These are phyloP conservation scores for Penicillium glabrum DNA, from an alignment of 2,329 filamentous ascomycete genomes.

Conservation along the genomic window DNA sequence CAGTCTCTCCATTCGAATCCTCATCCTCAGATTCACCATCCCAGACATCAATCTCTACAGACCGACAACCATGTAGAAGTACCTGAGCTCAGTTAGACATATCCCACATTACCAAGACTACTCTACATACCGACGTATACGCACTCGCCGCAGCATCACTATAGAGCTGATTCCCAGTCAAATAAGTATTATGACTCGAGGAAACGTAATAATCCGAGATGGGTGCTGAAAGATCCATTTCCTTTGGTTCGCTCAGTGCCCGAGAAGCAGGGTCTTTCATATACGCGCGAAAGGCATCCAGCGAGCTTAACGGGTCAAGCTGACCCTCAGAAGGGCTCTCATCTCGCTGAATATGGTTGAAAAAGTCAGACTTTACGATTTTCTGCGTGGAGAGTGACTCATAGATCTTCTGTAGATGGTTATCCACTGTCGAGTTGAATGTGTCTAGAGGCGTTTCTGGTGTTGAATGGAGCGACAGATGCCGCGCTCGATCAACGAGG, in stretches of 20 bases:
- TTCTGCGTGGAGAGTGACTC: slow-evolving; percentile 22
- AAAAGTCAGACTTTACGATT: slow-evolving; percentile 23
- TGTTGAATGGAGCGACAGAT: slow-evolving; percentile 14
- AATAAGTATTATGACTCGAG: slow-evolving; percentile 92
- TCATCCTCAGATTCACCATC: slow-evolving; percentile 62
- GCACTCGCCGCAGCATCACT: slow-evolving; percentile 74
- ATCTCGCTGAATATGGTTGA: slow-evolving; percentile 24
- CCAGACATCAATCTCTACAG: slow-evolving; percentile 95
- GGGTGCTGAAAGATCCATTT: slow-evolving; percentile 64
- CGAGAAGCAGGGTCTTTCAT: slow-evolving; percentile 48
- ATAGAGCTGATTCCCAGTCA: slow-evolving; percentile 80
- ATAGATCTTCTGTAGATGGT: slow-evolving; percentile 37
- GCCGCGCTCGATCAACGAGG: slow-evolving; percentile 19
- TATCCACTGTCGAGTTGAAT: slow-evolving; percentile 34
- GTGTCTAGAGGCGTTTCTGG: slow-evolving; percentile 7
- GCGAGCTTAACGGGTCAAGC: slow-evolving; percentile 27
- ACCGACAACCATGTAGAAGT: slow-evolving; percentile 75
- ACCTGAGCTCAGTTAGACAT: slow-evolving; percentile 50
- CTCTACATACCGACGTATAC: slow-evolving; percentile 67
- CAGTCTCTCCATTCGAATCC: slow-evolving; percentile 24
- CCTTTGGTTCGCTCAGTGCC: slow-evolving; percentile 40
- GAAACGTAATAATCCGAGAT: slow-evolving; percentile 91
- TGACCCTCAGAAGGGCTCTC: not conserved
- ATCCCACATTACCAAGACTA: not conserved
- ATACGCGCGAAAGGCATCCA: slow-evolving; percentile 49